phyloP scores from a whole-genome alignment of 345 rosid species.

The Brassica rapa region DNA sequence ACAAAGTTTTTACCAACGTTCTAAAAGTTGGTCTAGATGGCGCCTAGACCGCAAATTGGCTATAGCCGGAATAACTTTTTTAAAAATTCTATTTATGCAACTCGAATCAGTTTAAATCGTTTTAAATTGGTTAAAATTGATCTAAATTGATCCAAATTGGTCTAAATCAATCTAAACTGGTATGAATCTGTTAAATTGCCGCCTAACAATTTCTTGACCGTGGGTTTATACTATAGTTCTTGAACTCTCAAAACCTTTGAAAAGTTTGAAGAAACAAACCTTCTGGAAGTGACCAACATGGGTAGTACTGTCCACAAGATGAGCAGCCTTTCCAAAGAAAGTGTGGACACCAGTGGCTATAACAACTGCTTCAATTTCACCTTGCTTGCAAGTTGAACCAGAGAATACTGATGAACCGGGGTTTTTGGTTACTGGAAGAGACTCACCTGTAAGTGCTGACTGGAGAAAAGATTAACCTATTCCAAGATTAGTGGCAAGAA shows the following conservation, averaged over 20 bases:
- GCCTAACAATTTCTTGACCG: no score
- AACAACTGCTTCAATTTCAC: constrained; percentile 91
- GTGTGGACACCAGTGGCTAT: constrained; percentile 90
- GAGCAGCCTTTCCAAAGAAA: constrained; percentile 94
- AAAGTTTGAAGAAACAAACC: constrained; percentile 46
- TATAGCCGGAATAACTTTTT: no score
- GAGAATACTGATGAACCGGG: constrained; percentile 80
- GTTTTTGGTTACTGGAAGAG: constrained; percentile 67
- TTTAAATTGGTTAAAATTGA: no score
- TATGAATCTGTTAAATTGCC: no score
- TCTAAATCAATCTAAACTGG: no score
- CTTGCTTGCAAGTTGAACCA: constrained; percentile 91
- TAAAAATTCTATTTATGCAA: no score
- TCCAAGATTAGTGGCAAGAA: background rate
- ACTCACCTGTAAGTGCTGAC: constrained; percentile 63
- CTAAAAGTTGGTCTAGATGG: no score
- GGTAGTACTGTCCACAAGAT: constrained; percentile 79
- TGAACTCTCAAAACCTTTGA: background rate
- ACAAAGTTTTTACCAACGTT: background rate
- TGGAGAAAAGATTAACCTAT: constrained; percentile 22
- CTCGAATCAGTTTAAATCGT: no score
- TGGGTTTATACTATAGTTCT: background rate
- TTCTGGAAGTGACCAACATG: constrained; percentile 91
- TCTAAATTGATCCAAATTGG: no score
- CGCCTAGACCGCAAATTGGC: no score